Base-by-base conservation (phyloP, 2,329 filamentous ascomycete species). In the Pseudogymnoascus sp. region DNA sequence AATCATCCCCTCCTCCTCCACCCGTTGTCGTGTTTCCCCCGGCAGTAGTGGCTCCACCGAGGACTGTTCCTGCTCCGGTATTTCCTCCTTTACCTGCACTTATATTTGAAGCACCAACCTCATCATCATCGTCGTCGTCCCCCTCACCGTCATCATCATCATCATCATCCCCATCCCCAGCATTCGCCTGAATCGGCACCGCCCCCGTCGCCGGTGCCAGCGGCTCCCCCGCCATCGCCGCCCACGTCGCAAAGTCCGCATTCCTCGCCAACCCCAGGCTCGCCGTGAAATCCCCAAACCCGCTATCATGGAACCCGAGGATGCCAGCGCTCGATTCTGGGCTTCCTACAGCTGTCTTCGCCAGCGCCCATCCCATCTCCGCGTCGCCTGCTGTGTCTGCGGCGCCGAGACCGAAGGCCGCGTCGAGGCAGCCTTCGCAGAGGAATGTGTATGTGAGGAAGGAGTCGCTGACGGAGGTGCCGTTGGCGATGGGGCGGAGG, bases 391-490 rank as follows among this genome's bases (percentile, higher is more conserved):
- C 64, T 1, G 69, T 64, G 4, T 62, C 66, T 4, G 65, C 68
- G 0, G 70, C 66, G 0, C 65, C 67, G 4, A 74, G 67, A 0
- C 72, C 72, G 1, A 72, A 60, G 3, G 64, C 59, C 0, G 68
- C 62, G 54, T 69, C 68, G 7, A 75, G 65, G 57, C 73, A 75
- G 9, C 69, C 68, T 47, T 74, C 70, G 68, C 77, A 79, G 5
- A 79, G 69, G 66, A 79, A 79, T 1, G 77, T 79, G 65, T 76
- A 78, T 0, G 74, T 74, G 59, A 78, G 73, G 62, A 74, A 73
- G 0, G 75, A 76, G 54, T 64, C 68, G 68, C 77, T 79, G 61
- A 76, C 73, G 32, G 70, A 73, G 5, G 75, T 77, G 1, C 73
- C 76, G n/a, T 73, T 72, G 4, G 72, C 65, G 41, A 79, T 78